Base-by-base conservation (phyloP, 257 asterid genomes). In the Jacaranda copaia region DNA sequence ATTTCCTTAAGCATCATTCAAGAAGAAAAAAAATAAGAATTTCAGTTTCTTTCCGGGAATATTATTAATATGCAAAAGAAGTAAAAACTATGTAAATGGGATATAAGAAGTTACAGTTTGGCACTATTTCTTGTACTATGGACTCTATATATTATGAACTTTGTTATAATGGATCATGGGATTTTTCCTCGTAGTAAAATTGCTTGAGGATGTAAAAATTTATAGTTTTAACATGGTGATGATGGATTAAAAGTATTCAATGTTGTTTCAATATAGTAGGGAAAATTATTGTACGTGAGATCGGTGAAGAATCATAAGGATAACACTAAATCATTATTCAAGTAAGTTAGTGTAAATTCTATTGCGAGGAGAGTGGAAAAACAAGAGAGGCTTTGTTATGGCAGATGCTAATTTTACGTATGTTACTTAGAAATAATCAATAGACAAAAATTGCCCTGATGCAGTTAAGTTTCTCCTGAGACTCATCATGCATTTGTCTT, bases 1-100 rank as follows among this genome's bases (percentile, higher is more conserved):
- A 48, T 52, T 65, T 68, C 72, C 16, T 71, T 35, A 35, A 45
- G 75, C 46, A 68, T 77, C 43, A 11, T 14, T 16, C 40, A 5
- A 38, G 10, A 5, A 69, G 20, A 42, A 38, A 49, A 63, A 60
- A 61, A 61, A 46, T n/a, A 36, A 40, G 35, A 40, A 20, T 36
- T 60, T 14, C 60, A 16, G 35, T 19, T 61, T 4, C 42, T 18
- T 25, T 59, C 15, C 13, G 48, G 48, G 49, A 68, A 32, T 15
- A 36, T 52, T 18, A 38, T 35, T 32, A 4, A 74, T 36, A 66
- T 49, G 63, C 35, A 57, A 19, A 16, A 39, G 35, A 51, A 18
- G 63, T 70, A 52, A 81, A 76, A 69, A 62, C 40, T 61, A 57
- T 14, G 48, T 38, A 48, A 60, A 46, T 59, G 52, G 63, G 46